A percentile compares a stretch with the other conserved stretches of the same genome.
These are phyloP conservation scores for Sicyos edulis DNA, from an alignment of 306 rosid species.

Conservation along the genomic window DNA sequence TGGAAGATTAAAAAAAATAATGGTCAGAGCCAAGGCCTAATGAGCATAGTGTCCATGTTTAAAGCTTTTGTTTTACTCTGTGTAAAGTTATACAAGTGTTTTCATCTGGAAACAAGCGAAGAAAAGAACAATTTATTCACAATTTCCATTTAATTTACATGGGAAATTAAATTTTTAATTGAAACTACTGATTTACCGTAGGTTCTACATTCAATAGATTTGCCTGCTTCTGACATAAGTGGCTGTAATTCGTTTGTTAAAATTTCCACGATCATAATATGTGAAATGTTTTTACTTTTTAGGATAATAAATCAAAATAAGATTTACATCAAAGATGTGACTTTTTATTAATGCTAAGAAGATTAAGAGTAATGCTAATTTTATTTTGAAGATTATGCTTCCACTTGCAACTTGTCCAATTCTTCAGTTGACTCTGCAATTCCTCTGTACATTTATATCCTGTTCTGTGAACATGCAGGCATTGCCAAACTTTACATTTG, in stretches of 20 bases:
- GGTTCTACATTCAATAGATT: neutral
- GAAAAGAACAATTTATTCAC: too few species aligned
- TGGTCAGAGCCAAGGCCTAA: neutral
- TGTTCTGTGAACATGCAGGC: conserved; percentile 45
- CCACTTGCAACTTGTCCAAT: neutral
- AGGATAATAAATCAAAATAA: neutral
- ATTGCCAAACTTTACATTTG: conserved; percentile 78
- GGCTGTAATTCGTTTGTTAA: neutral
- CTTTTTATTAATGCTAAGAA: neutral
- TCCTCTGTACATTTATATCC: conserved; percentile 17
- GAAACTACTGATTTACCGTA: too few species aligned
- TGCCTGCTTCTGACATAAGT: too few species aligned
- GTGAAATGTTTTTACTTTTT: neutral
- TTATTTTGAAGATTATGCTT: neutral
- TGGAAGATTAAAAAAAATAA: neutral
- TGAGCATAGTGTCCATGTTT: neutral
- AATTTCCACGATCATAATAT: neutral
- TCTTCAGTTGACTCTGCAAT: conserved; percentile 2
- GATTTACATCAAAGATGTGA: neutral
- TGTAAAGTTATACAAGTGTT: too few species aligned
- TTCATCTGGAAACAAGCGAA: too few species aligned
- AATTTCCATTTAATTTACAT: too few species aligned
- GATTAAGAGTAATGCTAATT: neutral
- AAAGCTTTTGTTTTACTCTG: neutral
- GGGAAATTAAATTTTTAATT: too few species aligned